Base-by-base conservation (phyloP, 2,329 filamentous ascomycete species). In the Zymoseptoria ardabiliae region DNA sequence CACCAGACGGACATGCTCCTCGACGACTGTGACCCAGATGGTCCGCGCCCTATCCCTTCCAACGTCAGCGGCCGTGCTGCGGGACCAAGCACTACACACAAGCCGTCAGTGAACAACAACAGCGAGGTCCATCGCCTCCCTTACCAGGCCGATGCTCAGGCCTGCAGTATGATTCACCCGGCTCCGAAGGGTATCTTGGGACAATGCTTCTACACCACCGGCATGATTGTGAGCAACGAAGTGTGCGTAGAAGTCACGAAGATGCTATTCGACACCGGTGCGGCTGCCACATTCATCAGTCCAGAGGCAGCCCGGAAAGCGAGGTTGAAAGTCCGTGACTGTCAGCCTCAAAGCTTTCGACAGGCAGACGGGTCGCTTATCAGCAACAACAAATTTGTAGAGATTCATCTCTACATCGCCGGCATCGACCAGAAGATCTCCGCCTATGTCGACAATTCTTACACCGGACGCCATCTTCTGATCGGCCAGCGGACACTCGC, bases 181-280 rank as follows among this genome's bases (percentile, higher is more conserved):
- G 17, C 8, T 11, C 50, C 55, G 21, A n/a, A 35, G 8, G 41
- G 45, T 30, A 35, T 60, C n/a, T 8, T 23, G 19, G 55, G 58
- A 17, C 11, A 45, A 7, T 30, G 30, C 19, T 60, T 60, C 58
- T 30, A 60, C 13, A 57, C 55, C 4, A 60, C 58, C 1, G 55
- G 58, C 11, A 25, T 60, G 21, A 52, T 60, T 30, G 51, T 55
- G 8, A 50, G 52, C n/a, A 7, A n/a, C n/a, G 41, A 35, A 4
- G 19, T 20, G 25, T 57, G 51, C n/a, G 21, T 60, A 2, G 21
- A 57, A 9, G 52, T 58, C 7, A 54, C 52, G 4, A 55, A 54
- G 55, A 58, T 61, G 56, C 28, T 61, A 17, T 48, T 61, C 48
- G 59, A 61, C 53, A 58, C 59, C 48, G 53, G 52, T 7, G 59